Conservation (phyloP, 768 basidiomycete genomes). For the Polyporus arcularius region DNA sequence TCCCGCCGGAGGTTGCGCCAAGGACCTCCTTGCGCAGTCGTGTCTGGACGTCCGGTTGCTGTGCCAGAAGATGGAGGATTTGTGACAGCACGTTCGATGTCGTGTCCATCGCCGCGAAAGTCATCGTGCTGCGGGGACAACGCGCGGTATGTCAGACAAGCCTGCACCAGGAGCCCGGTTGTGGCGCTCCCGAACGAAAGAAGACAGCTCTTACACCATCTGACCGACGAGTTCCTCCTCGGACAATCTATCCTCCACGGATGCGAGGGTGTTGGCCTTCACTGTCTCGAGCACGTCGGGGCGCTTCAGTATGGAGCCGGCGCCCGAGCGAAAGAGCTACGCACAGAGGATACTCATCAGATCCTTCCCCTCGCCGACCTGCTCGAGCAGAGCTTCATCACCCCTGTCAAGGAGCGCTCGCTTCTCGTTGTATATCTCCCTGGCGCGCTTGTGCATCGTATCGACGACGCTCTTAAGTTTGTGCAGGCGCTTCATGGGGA, state of each 20-base stretch:
- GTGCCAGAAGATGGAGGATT: constrained; percentile 20
- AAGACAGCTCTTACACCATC: constrained; percentile 25
- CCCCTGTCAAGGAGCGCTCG: constrained; percentile 29
- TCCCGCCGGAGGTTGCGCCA: constrained; percentile 11
- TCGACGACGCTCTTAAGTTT: constrained; percentile 48
- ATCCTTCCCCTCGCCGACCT: constrained; percentile 41
- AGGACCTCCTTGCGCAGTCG: constrained; percentile 18
- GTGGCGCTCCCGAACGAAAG: neutral
- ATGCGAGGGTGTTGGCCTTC: constrained; percentile 22
- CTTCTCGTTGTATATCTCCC: constrained; percentile 41
- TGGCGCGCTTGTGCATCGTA: constrained; percentile 46
- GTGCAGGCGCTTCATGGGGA: constrained; percentile 41
- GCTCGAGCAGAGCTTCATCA: constrained; percentile 27
- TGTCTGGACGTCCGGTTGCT: constrained; percentile 15
- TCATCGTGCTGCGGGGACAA: constrained; percentile 11
- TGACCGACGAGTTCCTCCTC: constrained; percentile 31
- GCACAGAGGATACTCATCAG: constrained; percentile 43
- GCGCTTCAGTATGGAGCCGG: neutral
- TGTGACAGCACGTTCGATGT: constrained; percentile 23
- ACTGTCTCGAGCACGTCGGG: constrained; percentile 12
- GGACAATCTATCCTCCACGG: constrained; percentile 23
- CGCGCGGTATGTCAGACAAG: neutral
- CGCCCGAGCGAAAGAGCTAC: neutral
- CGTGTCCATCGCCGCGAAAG: constrained; percentile 25
- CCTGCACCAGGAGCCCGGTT: neutral